Base-by-base conservation (phyloP, 2,329 filamentous ascomycete genomes). In the Fusarium temperatum region DNA sequence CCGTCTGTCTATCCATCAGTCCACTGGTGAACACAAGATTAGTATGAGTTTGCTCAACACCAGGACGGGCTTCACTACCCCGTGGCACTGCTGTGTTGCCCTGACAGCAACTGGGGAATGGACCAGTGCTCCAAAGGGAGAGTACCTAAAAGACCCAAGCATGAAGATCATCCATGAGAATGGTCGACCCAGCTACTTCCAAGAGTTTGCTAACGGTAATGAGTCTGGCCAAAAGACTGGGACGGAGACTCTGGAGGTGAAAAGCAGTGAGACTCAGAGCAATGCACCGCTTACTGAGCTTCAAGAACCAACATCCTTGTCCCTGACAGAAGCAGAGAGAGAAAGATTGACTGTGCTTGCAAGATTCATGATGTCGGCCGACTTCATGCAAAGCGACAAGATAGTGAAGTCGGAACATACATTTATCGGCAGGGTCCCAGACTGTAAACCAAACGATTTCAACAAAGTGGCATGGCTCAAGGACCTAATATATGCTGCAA, bases 1-100 rank as follows among this genome's bases (percentile, higher is more conserved):
- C 3, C 74, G 80, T 4, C 77, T 81, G 3, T 80, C 78, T 3
- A 81, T 81, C 7, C 80, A 81, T 18, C 72, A 79, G 9, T 81
- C 80, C 0, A 72, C 75, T 1, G 79, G 73, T 0, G 75, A 72
- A 3, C 64, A 75, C 35, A 81, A 81, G 41, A 56, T 81, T 4
- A 81, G 78, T 1, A 74, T 81, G 22, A 74, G 78, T 15, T 64
- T 81, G 8, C 74, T 81, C 18, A 73, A 77, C 61, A 81, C 80
- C 28, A 76, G 74, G 26, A 80, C 78, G 0, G 76, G 76, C 4
- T 81, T 76, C 53, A 81, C 80, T 1, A 81, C 80, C 0, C 80
- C 80, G 0, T 81, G 80, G 80, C 80, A 81, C 48, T 81, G 80
- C 45, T 66, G 41, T 22, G 44, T 66, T 59, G 64, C 64, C 24